These are phyloP conservation scores for Talaromyces sp. DNA, from an alignment of 2,329 filamentous ascomycete genomes.

Conservation along the genomic window DNA sequence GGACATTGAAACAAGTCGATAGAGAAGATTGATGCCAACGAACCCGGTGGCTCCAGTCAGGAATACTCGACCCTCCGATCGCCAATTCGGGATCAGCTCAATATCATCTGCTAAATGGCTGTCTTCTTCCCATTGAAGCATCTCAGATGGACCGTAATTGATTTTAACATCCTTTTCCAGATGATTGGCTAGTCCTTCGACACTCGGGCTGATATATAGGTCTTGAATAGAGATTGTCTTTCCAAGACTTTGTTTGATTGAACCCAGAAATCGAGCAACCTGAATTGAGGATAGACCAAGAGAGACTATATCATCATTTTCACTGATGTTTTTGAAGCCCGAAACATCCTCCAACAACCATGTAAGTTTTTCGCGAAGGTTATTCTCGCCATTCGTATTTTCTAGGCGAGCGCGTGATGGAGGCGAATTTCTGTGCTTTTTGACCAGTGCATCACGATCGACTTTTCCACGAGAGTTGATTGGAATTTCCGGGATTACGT, in stretches of 20 bases:
- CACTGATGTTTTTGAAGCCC: no score
- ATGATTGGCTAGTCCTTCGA: slow-evolving; percentile 9
- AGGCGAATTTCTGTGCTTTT: background rate
- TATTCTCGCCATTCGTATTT: background rate
- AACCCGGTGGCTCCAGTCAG: slow-evolving; percentile 85
- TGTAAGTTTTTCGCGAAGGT: background rate
- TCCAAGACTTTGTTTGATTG: no score
- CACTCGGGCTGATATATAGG: slow-evolving; percentile 2
- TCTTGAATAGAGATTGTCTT: no score
- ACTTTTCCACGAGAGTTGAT: slow-evolving; percentile 75
- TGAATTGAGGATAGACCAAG: no score
- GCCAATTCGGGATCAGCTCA: slow-evolving; percentile 16
- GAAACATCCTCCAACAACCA: no score
- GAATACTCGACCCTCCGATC: slow-evolving; percentile 56
- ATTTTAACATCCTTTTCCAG: background rate
- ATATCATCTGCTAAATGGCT: slow-evolving; percentile 16
- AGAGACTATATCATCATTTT: no score
- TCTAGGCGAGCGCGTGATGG: slow-evolving; percentile 6
- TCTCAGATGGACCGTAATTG: slow-evolving; percentile 12
- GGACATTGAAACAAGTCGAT: slow-evolving; percentile 64
- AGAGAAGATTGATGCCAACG: slow-evolving; percentile 61
- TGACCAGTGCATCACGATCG: slow-evolving; percentile 21
- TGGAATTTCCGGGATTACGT: slow-evolving; percentile 67
- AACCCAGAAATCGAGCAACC: no score
- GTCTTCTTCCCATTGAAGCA: slow-evolving; percentile 21